Evolutionary conservation across 495 filamentous ascomycete genomes (phyloP), one percentile per base, ranked within the genome.

Genomic region (Neurospora discreta): DNA sequence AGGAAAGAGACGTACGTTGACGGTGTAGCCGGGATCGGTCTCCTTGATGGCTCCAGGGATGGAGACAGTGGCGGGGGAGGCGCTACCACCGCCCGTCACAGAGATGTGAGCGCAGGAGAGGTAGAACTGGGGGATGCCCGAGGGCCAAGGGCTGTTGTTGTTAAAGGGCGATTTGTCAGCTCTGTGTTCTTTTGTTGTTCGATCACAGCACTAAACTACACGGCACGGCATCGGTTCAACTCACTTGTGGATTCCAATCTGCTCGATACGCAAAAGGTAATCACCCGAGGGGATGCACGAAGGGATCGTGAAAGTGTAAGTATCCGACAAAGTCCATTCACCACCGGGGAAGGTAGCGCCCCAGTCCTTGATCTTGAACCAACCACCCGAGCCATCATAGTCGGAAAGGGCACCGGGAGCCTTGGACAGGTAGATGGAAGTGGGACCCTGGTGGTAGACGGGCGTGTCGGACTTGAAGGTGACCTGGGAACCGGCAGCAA

Each of bases 231-330:
- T 8, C 8, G 4, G 79, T 58, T 30, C 5, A 60, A 60, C 52
- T 65, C 26, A 65, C 52, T 89, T 89, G 81, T 90, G 87, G 78
- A 89, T 85, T 39, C 81, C 88, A n/a, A 90, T 82, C 38, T 84
- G 82, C 77, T 90, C 87, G 70, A 87, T 87, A 5, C 89, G 82
- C 67, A 90, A 76, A 39, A 91, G 87, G 73, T 91, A 91, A 52
- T 90, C 85, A 65, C 89, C 89, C 39, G 75, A 77, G 0, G 87
- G 83, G 72, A 89, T 80, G 69, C 81, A 83, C 67, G 79, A 76
- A 4, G 89, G 89, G 72, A 91, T 86, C n/a, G 77, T 84, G 79
- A 80, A 84, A 10, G 77, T 81, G 80, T 89, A 90, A 42, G 79
- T 77, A 70, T 75, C 81, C 79, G 39, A 30, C 52, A 65, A 65